Conservation (phyloP, 805 yeast species). For the Huiozyma naganishii region DNA sequence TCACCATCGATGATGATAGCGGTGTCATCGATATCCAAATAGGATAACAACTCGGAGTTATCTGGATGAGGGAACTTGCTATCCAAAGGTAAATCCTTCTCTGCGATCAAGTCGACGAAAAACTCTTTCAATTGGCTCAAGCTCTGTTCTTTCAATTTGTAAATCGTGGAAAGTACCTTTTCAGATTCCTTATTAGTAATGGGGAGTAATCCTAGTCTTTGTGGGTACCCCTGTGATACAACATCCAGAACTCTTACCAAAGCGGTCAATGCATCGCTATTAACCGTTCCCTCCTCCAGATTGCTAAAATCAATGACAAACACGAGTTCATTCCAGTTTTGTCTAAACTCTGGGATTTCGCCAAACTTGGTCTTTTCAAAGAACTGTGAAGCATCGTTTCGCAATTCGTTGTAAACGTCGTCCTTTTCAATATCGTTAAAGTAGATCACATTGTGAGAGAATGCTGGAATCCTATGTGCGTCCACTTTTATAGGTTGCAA, state of each 20-base stretch:
- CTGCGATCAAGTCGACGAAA: conserved; percentile 12
- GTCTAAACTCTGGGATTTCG: conserved; percentile 56
- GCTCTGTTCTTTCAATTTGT: conserved; percentile 13
- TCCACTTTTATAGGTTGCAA: conserved; percentile 26
- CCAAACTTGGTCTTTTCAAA: conserved; percentile 39
- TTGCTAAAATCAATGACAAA: conserved; percentile 52
- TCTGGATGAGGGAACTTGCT: conserved; percentile 10
- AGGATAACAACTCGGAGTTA: conserved; percentile 6
- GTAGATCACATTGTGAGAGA: conserved; percentile 42
- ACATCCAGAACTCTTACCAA: conserved; percentile 40
- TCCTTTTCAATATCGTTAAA: conserved; percentile 72
- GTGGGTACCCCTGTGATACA: conserved; percentile 50
- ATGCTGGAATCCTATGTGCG: conserved; percentile 21
- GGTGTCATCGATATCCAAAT: conserved; percentile 37
- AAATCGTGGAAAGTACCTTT: conserved; percentile 14
- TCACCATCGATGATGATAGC: conserved; percentile 66
- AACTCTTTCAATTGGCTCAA: conserved; percentile 2
- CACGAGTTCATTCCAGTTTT: conserved; percentile 66
- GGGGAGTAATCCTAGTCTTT: conserved; percentile 80
- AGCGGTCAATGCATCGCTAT: conserved; percentile 35
- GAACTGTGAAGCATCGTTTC: conserved; percentile 36
- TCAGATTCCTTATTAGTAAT: conserved; percentile 21
- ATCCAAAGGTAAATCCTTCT: conserved; percentile 4
- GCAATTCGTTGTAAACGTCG: conserved; percentile 36
- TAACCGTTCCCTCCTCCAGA: conserved; percentile 25